Conservation (phyloP, 2,329 filamentous ascomycete species). For the Penicillium sp. region DNA sequence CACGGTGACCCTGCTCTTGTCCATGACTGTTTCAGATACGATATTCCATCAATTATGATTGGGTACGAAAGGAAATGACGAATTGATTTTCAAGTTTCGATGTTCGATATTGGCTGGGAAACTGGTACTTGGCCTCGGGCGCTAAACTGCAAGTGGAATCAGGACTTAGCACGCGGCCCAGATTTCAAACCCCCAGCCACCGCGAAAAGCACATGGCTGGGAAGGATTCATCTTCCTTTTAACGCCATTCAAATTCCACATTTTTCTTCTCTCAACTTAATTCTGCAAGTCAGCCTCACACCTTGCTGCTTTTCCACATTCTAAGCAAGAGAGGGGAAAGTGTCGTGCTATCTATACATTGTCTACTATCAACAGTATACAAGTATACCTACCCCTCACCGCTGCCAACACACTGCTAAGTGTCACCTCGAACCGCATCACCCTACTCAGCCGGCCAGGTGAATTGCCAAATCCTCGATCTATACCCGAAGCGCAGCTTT, state of each 20-base stretch:
- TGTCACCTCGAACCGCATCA: not conserved
- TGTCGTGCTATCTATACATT: not conserved
- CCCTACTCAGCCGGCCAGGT: not conserved
- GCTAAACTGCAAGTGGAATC: not conserved
- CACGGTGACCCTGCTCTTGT: too few species aligned
- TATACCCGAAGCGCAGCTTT: not conserved
- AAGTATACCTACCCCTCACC: not conserved
- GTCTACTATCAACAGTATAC: not conserved
- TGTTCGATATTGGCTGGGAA: not conserved
- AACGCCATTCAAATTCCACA: slow-evolving; percentile 12
- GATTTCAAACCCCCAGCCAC: slow-evolving; percentile 19
- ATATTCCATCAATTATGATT: not conserved
- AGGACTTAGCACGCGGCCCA: not conserved
- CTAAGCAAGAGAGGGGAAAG: not conserved
- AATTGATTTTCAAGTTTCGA: not conserved
- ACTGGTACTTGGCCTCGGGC: not conserved
- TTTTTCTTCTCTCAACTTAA: not conserved
- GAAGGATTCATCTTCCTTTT: slow-evolving; percentile 8
- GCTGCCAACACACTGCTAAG: not conserved
- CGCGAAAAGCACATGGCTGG: slow-evolving; percentile 24
- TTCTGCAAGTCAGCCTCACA: not conserved
- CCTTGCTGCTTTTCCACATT: not conserved
- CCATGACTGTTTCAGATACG: not conserved
- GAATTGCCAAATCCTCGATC: not conserved
- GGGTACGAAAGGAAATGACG: not conserved